Evolutionary conservation across 2,329 filamentous ascomycete genomes (phyloP), one percentile per base, ranked within the genome.

Genomic region (Fusarium brevicatenulatum): DNA sequence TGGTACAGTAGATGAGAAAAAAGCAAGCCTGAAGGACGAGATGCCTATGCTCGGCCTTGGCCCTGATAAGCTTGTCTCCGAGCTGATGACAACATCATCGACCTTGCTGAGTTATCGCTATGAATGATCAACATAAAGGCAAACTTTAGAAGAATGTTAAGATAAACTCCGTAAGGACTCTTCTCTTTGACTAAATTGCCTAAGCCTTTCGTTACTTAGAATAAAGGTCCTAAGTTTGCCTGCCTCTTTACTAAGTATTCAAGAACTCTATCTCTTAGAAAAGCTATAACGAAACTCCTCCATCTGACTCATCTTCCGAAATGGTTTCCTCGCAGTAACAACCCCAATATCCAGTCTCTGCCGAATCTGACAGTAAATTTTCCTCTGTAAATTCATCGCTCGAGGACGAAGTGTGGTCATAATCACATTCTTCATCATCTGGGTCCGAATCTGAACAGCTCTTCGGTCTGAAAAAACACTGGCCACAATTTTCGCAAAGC

Each of bases 341-440:
- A 0, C 5, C 0, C 3, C 1, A 0, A 15, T 15, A 0, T 1
- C 0, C 10, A 21, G 44, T 46, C 2, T 3, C 18, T 46, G 12
- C 5, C 1, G 2, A 1, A 21, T 15, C 43, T 21, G 18, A 0
- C 4, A 0, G 18, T 7, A 1, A 28, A 12, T 15, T 18, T 10
- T 19, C 11, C 5, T 15, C 25, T 46, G 28, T 8, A 21, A 4
- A 21, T 46, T 15, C 18, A 15, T 28, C 44, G 25, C 12, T 3
- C 3, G 25, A 28, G 5, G 9, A 46, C 0, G 18, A 21, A 15
- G 1, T 15, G 25, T 3, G 3, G 18, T 10, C 12, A 3, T 21
- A 9, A 6, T 44, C 23, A 3, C 12, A 21, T 4, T 15, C 12
- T 15, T 21, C 4, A 46, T 15, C 1, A 28, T 5, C 2, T 3